A percentile compares a stretch with the other conserved stretches of the same genome.
phyloP scores from a whole-genome alignment of 2,329 filamentous ascomycete genomes.

The Pseudogymnoascus sp. region DNA sequence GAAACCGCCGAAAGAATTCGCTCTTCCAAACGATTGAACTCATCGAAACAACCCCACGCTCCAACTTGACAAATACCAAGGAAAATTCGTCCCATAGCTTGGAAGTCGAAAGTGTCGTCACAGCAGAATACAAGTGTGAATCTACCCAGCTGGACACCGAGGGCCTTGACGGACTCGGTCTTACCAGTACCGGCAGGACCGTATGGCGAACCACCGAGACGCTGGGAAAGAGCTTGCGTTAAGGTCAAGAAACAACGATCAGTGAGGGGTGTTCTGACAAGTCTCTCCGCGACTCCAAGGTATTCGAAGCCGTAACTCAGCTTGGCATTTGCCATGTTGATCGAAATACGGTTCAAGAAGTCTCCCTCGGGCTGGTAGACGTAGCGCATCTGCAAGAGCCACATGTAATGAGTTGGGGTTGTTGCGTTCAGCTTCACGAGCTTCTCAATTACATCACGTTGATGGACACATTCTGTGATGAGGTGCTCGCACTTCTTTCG shows the following conservation, averaged over 20 bases:
- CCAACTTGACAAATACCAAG: conserved; percentile 97
- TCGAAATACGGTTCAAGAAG: conserved; percentile 69
- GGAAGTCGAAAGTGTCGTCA: conserved; percentile 99
- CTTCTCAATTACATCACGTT: conserved; percentile 86
- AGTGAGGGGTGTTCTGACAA: conserved; percentile 92
- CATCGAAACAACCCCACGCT: conserved; percentile 99
- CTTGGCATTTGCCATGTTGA: conserved; percentile 95
- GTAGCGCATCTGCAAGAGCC: conserved; percentile 96
- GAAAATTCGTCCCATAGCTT: conserved; percentile 99
- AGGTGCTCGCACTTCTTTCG: conserved; percentile 97
- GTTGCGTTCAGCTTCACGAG: conserved; percentile 68
- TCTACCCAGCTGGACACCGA: conserved; percentile 90
- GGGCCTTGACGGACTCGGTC: conserved; percentile 96
- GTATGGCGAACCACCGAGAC: conserved; percentile 92
- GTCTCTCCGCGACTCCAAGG: conserved; percentile 86
- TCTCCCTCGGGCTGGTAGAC: conserved; percentile 78
- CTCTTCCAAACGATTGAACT: conserved; percentile 98
- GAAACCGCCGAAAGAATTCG: conserved; percentile 96
- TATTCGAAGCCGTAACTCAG: conserved; percentile 98
- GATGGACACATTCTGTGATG: conserved; percentile 97
- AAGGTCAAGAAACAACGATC: conserved; percentile 98
- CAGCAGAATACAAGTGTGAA: conserved; percentile 99
- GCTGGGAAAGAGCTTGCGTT: conserved; percentile 89
- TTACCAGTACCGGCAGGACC: conserved; percentile 97
- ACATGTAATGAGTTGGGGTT: conserved; percentile 73